phyloP scores from a whole-genome alignment of 306 rosid species.

The Malus sieversii region DNA sequence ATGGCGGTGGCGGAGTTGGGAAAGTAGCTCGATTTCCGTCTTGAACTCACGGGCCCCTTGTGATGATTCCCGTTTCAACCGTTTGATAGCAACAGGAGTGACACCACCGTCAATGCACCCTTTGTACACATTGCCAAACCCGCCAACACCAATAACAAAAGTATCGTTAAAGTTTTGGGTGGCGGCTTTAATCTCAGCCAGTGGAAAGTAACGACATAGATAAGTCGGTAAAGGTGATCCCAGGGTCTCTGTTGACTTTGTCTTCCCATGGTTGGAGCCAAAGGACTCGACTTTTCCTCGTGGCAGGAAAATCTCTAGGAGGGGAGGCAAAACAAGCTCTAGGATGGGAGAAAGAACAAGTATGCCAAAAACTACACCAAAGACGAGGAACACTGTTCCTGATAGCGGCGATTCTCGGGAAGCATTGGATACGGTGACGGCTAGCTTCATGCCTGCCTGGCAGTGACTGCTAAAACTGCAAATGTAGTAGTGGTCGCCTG shows the following conservation, averaged over 20 bases:
- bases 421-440: too few relatives aligned
- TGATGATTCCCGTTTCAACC: not conserved
- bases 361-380: not conserved
- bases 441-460: conserved; percentile 20
- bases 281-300: not conserved
- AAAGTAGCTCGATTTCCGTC: conserved; percentile 17
- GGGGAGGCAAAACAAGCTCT: not conserved
- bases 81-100: conserved; percentile 7
- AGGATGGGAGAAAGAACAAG: not conserved
- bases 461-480: not conserved
- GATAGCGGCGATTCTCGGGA: too few relatives aligned
- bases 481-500: conserved; percentile 17
- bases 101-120: not conserved
- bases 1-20: conserved; percentile 8
- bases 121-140: conserved; percentile 19
- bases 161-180: not conserved
- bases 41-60: conserved; percentile 18
- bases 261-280: not conserved
- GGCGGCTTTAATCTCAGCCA: not conserved
- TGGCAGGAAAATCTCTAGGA: not conserved
- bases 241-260: not conserved
- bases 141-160: conserved; percentile 11
- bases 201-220: not conserved
- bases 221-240: not conserved
- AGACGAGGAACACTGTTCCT: too few relatives aligned